Base-by-base conservation (phyloP, 1,284 basidiomycete species). In the Phlebopus sp. region DNA sequence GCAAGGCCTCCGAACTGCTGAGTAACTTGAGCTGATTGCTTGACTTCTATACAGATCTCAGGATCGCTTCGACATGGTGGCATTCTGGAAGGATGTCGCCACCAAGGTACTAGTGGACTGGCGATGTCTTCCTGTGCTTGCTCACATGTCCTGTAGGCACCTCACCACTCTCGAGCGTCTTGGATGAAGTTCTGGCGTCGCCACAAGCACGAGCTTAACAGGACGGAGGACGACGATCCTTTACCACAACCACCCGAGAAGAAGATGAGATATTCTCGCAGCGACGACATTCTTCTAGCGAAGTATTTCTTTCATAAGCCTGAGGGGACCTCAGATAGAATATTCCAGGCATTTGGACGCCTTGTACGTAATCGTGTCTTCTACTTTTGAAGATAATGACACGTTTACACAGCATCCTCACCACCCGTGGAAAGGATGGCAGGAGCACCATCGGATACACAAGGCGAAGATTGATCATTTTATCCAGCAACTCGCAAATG, bases 351-450 rank as follows among this genome's bases (percentile, higher is more conserved):
- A 0, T 90, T 90, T 63, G 86, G 79, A 13, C 74, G 82, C 51
- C 49, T 72, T 68, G 86, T 88, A 50, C 52, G 78, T 50, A 51
- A 38, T 53, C 47, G 19, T 43, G 44, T 36, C 13, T 15, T 35
- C n/a, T 40, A 8, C 10, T 32, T 40, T 14, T n/a, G 40, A 35
- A 18, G 5, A 25, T 44, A 5, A 37, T 11, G 46, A 42, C 52
- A 30, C 36, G 32, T 44, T 40, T 9, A 45, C 30, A 18, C 56
- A 90, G 87, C 75, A 90, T 66, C 79, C 88, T 5, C 86, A 90
- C 63, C 88, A 91, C 70, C 88, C 88, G 1, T 91, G 88, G 88
- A 91, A 91, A 64, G 88, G 88, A 18, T 91, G 88, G 89, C 88
- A 91, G 63, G 88, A 91, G 57, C 88, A 91, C 59, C 82, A 90